These are phyloP conservation scores for Aspergillus thermomutatus DNA, from an alignment of 2,329 filamentous ascomycete genomes.

Conservation along the genomic window DNA sequence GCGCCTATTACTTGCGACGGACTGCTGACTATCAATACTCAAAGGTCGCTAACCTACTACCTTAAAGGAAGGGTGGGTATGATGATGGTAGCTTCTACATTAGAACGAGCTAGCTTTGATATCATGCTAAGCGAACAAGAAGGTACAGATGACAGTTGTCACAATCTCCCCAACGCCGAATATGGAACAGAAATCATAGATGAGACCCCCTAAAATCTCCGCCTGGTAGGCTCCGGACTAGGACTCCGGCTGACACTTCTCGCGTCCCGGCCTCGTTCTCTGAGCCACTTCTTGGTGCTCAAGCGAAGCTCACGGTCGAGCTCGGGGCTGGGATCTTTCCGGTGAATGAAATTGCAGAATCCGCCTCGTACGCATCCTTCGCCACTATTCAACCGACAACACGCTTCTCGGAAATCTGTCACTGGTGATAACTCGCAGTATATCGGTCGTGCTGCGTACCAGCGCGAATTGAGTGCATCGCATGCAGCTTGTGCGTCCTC, in stretches of 20 bases:
- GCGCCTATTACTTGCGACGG: neutral
- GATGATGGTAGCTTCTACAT: conserved; percentile 6
- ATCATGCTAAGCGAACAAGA: conserved; percentile 23
- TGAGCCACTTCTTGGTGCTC: conserved; percentile 94
- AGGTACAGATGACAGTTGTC: conserved; percentile 13
- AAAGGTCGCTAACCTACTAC: neutral
- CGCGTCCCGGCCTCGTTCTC: conserved; percentile 76
- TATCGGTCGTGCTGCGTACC: conserved; percentile 95
- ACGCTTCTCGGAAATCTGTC: conserved; percentile 96
- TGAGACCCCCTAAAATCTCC: conserved; percentile 53
- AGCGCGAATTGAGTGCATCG: conserved; percentile 88
- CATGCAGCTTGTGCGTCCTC: conserved; percentile 90
- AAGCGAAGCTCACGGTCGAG: conserved; percentile 83
- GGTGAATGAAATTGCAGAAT: conserved; percentile 99
- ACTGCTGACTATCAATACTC: neutral
- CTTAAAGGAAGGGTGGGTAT: conserved; percentile 1
- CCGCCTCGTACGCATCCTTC: conserved; percentile 94
- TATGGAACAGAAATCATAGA: conserved; percentile 13
- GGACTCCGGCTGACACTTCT: conserved; percentile 79
- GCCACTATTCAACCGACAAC: conserved; percentile 88
- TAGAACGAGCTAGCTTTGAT: conserved; percentile 21
- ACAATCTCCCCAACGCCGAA: conserved; percentile 20
- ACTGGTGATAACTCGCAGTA: conserved; percentile 97
- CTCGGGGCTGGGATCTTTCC: conserved; percentile 89
- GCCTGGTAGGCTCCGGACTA: conserved; percentile 77